These are phyloP conservation scores for Dactylellina cionopaga DNA, from an alignment of 2,329 filamentous ascomycete species.

Conservation along the genomic window DNA sequence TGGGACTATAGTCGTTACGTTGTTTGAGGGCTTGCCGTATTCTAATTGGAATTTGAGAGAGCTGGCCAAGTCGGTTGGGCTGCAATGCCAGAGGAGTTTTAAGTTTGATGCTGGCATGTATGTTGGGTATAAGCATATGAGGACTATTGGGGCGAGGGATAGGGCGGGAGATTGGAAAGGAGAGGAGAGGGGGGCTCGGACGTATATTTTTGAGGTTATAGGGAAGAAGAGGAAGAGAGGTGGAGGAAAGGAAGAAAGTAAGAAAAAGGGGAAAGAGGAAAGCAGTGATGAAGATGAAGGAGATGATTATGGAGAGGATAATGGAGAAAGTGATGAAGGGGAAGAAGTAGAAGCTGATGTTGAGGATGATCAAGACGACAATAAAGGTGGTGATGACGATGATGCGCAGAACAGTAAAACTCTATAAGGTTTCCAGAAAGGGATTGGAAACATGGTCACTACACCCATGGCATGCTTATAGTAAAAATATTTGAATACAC, in stretches of 20 bases:
- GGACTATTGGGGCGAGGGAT: conserved; percentile 51
- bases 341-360: neutral
- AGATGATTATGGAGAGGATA: conserved; percentile 10
- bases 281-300: neutral
- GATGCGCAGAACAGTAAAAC: no score
- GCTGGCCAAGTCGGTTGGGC: conserved; percentile 76
- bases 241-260: conserved; percentile 32
- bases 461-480: no score
- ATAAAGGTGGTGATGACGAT: no score
- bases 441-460: no score
- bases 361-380: neutral
- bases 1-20: conserved; percentile 71
- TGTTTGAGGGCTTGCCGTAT: conserved; percentile 95
- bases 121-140: conserved; percentile 74
- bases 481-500: no score
- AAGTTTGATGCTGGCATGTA: conserved; percentile 74
- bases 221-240: conserved; percentile 40
- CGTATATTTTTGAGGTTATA: conserved; percentile 55
- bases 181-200: conserved; percentile 55
- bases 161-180: conserved; percentile 56
- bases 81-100: conserved; percentile 77
- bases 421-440: no score
- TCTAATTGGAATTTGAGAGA: conserved; percentile 88
- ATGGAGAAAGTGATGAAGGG: conserved; percentile 1
- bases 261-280: conserved; percentile 8